Evolutionary conservation across 2,329 filamentous ascomycete species (phyloP).

Genomic region (Fusarium concolor): DNA sequence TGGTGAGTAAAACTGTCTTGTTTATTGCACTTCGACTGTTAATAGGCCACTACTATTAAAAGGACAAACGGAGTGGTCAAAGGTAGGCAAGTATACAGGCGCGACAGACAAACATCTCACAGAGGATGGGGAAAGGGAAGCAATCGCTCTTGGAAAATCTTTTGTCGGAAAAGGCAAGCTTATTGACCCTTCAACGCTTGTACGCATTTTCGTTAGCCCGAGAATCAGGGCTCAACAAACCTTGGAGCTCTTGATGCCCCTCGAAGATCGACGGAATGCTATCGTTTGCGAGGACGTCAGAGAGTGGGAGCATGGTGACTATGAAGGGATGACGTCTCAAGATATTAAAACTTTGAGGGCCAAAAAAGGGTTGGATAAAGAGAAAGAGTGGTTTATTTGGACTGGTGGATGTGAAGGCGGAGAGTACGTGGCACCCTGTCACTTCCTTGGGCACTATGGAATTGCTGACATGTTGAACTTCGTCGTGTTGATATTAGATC

Average conservation of each 20-base stretch:
- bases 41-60: neutral
- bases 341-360: neutral
- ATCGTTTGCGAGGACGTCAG: neutral
- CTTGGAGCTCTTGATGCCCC: neutral
- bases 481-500: neutral
- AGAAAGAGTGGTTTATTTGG: neutral
- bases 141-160: neutral
- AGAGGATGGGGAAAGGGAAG: neutral
- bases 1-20: neutral
- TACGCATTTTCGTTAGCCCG: neutral
- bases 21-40: neutral
- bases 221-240: neutral
- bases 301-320: neutral
- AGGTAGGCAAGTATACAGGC: neutral
- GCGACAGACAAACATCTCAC: neutral
- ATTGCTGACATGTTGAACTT: too few species aligned
- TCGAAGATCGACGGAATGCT: neutral
- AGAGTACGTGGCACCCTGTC: neutral
- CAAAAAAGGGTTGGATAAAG: neutral
- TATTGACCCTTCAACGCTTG: neutral
- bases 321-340: neutral
- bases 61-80: neutral
- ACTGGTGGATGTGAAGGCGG: neutral
- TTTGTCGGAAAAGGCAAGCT: neutral
- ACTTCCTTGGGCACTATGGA: neutral